Conservation (phyloP, 1,284 basidiomycete genomes). For the Ustilago trichophora region DNA sequence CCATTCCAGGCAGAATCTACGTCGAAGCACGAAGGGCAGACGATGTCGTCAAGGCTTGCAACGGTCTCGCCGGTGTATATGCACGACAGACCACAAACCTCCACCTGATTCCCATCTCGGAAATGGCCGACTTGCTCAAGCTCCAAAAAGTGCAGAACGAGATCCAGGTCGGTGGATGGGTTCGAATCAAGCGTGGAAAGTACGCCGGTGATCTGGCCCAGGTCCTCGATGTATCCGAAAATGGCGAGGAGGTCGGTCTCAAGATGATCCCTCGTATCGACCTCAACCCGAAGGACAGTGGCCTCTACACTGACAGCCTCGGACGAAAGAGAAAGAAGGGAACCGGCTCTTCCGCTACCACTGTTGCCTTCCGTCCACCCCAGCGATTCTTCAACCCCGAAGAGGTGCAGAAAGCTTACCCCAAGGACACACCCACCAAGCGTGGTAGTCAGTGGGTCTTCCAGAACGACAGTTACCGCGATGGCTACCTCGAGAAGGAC, state of each 20-base stretch:
- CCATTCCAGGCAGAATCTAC: conserved; percentile 92
- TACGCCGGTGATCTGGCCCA: conserved; percentile 95
- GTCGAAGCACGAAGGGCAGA: conserved; percentile 89
- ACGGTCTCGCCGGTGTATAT: conserved; percentile 92
- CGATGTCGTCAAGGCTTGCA: conserved; percentile 84
- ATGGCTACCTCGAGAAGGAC: conserved; percentile 97
- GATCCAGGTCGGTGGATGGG: conserved; percentile 89
- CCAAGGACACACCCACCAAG: conserved; percentile 72
- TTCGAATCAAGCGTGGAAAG: conserved; percentile 90
- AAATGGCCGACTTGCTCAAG: conserved; percentile 95
- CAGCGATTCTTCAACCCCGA: conserved; percentile 93
- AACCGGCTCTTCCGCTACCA: conserved; percentile 52
- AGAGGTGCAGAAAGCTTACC: conserved; percentile 88
- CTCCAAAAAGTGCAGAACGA: conserved; percentile 93
- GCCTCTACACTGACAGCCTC: conserved; percentile 67
- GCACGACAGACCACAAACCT: conserved; percentile 72
- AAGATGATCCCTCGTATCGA: conserved; percentile 97
- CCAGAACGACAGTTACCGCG: conserved; percentile 89
- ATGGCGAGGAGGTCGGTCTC: conserved; percentile 90
- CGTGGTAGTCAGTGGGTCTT: conserved; percentile 70
- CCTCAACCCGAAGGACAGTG: conserved; percentile 71
- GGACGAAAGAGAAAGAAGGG: conserved; percentile 66
- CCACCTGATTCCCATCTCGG: conserved; percentile 90
- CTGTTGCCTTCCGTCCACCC: conserved; percentile 77
- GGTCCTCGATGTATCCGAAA: conserved; percentile 90